Conservation (phyloP, 2,329 filamentous ascomycete genomes). For the Fonsecaea nubica region DNA sequence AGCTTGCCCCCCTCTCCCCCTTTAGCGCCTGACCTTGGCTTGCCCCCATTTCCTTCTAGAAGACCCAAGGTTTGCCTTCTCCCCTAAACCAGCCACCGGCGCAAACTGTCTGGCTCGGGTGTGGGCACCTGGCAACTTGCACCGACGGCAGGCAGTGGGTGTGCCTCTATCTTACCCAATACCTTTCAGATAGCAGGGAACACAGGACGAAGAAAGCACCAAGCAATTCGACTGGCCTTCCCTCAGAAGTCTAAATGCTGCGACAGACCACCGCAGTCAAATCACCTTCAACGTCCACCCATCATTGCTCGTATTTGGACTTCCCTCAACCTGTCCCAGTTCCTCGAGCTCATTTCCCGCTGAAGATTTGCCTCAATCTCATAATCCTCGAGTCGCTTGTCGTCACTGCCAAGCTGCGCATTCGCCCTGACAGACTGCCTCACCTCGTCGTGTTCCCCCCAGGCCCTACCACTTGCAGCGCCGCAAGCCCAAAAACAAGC, state of each 20-base stretch:
- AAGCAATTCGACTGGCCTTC: not conserved
- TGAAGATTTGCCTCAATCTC: constrained; percentile 21
- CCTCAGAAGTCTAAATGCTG: constrained; percentile 2
- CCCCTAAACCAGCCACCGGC: constrained; percentile 23
- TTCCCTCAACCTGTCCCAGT: not conserved
- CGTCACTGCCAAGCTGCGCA: constrained; percentile 22
- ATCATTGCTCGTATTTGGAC: constrained; percentile 2
- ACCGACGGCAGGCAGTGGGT: not conserved
- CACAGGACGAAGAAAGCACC: not conserved
- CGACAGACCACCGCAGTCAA: not conserved
- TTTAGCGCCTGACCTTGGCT: constrained; percentile 1
- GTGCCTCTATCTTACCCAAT: not conserved
- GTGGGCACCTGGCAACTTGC: not conserved
- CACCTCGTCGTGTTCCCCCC: not conserved
- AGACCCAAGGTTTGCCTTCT: constrained; percentile 26
- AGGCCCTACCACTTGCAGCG: not conserved
- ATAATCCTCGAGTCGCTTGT: constrained; percentile 23
- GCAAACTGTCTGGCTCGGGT: not conserved
- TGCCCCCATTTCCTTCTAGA: constrained; percentile 35
- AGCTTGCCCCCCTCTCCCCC: not conserved
- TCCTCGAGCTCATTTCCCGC: constrained; percentile 9
- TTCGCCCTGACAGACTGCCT: not conserved
- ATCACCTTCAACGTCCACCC: not conserved
- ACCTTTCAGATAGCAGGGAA: not conserved
- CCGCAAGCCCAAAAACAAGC: not conserved